Base-by-base conservation (phyloP, 805 yeast species). In the Scheffersomyces lignosus region DNA sequence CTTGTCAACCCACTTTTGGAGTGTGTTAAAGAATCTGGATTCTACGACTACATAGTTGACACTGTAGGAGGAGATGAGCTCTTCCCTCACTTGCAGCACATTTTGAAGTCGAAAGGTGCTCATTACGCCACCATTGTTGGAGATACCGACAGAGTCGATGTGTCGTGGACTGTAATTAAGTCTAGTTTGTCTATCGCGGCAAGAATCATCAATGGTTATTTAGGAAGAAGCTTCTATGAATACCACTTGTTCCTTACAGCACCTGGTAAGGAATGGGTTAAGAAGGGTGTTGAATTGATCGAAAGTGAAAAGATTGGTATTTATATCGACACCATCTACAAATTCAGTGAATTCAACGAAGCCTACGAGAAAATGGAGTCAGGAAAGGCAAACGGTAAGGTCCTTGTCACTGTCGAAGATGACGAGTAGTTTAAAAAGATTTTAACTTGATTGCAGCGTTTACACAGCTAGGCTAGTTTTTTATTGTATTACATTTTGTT, bases 31-130 rank as follows among this genome's bases (percentile, higher is more conserved):
- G 57, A 37, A 33, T 51, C 31, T 35, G 69, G 46, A 33, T 64
- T 72, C 43, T 85, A 80, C 48, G 87, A 83, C 51, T 52, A 75
- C 8, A 76, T 85, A 29, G 52, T 80, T 18, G 95, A 87, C 60
- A 71, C 82, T 36, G 78, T 76, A 34, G 90, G 95, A 26, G 77
- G 75, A 37, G 54, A 54, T 17, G 76, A 72, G 14, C 70, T 81
- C 15, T 66, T 78, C 36, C 54, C 64, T 3, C 55, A 69, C 9
- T 64, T 76, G 36, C 49, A 60, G 4, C 47, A 62, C 5, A 27
- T 63, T 69, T 59, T 84, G 43, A 74, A 76, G 46, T 70, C 75
- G 25, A 64, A 63, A 33, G 73, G 77, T 9, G 71, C 80, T 5
- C 63, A 66, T 22, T 84, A 72, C 49, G 58, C 71, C 8, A 70